These are phyloP conservation scores for Geotrichum bryndzae DNA, from an alignment of 1,139 yeast genomes.

Conservation along the genomic window DNA sequence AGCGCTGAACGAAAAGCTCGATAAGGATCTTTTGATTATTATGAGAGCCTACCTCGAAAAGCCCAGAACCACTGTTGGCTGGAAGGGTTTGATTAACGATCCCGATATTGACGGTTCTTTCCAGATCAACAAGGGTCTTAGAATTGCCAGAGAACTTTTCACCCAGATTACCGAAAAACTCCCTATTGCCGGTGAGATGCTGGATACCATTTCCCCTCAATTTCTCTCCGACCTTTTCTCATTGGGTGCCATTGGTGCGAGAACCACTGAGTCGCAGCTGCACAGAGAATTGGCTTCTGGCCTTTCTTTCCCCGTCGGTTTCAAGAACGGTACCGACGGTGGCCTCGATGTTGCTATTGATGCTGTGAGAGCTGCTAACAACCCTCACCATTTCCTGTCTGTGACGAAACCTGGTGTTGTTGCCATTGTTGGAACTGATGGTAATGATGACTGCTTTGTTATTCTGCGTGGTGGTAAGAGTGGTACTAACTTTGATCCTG, in stretches of 20 bases:
- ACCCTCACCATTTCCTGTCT: slow-evolving; percentile 92
- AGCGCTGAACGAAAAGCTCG: slow-evolving; percentile 59
- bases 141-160: slow-evolving; percentile 79
- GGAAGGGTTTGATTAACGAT: slow-evolving; percentile 97
- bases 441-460: slow-evolving; percentile 69
- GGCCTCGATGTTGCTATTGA: slow-evolving; percentile 87
- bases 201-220: slow-evolving; percentile 98
- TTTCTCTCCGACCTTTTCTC: slow-evolving; percentile 85
- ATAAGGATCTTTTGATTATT: slow-evolving; percentile 70
- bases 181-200: slow-evolving; percentile 96
- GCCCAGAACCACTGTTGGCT: slow-evolving; percentile 98
- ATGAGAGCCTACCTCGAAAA: slow-evolving; percentile 97
- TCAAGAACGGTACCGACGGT: slow-evolving; percentile 98
- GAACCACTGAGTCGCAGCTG: slow-evolving; percentile 96
- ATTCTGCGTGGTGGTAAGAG: slow-evolving; percentile 93
- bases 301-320: slow-evolving; percentile 94
- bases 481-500: slow-evolving; percentile 86
- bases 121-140: slow-evolving; percentile 91
- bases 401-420: slow-evolving; percentile 96
- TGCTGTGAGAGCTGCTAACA: slow-evolving; percentile 87
- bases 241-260: slow-evolving; percentile 97
- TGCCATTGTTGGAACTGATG: slow-evolving; percentile 92
- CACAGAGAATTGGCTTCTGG: slow-evolving; percentile 98
- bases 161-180: slow-evolving; percentile 71
- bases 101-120: slow-evolving; percentile 90